Evolutionary conservation across 345 rosid genomes (phyloP).

Genomic region (Populus alba): DNA sequence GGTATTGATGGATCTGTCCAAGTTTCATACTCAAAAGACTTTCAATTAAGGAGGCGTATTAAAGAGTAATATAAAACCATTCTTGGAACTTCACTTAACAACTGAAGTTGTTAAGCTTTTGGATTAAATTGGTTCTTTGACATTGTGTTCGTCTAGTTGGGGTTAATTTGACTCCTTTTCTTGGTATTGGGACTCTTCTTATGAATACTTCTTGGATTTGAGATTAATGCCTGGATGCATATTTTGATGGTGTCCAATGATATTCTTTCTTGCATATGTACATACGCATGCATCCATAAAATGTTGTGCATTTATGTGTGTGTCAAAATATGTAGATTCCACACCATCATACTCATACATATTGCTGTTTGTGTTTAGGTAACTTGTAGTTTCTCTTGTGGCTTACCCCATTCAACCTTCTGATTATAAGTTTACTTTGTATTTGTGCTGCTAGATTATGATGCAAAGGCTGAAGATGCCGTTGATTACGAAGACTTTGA

Average conservation of each 20-base stretch:
- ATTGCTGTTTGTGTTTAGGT: not conserved
- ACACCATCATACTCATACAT: not conserved
- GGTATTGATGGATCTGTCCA: too few relatives aligned
- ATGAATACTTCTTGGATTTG: not conserved
- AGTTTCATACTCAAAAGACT: too few relatives aligned
- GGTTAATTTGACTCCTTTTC: too few relatives aligned
- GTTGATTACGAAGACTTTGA: constrained; percentile 94
- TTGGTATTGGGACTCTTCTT: too few relatives aligned
- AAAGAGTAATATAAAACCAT: too few relatives aligned
- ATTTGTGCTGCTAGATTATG: constrained; percentile 64
- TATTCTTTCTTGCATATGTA: not conserved
- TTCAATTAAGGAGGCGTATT: too few relatives aligned
- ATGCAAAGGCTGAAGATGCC: constrained; percentile 90
- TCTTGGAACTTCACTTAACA: too few relatives aligned
- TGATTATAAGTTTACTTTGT: constrained; percentile 27
- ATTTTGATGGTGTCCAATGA: not conserved
- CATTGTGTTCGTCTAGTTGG: too few relatives aligned
- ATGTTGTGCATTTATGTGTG: not conserved
- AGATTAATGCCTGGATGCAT: not conserved
- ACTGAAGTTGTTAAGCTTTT: too few relatives aligned
- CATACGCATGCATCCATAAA: not conserved
- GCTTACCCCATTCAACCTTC: constrained; percentile 13
- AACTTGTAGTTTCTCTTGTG: not conserved
- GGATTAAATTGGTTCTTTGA: too few relatives aligned
- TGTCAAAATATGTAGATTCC: not conserved